Evolutionary conservation across 1,284 basidiomycete species (phyloP).

Genomic region (Naganishia albida): DNA sequence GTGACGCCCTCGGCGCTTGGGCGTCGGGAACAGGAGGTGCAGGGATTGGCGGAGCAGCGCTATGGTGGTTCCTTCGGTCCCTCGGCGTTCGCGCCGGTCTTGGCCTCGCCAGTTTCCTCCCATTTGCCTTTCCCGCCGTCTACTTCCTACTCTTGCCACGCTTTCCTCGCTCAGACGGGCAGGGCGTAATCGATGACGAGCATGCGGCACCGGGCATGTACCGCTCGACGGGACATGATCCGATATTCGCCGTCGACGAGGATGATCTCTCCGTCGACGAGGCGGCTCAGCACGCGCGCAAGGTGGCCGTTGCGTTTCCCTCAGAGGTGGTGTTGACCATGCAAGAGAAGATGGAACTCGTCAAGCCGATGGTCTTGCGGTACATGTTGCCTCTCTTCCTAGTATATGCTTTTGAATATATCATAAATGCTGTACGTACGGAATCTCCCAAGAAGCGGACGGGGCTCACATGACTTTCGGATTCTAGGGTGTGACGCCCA

Average conservation of each 20-base stretch:
- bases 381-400: constrained; percentile 61
- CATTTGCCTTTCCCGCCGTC: constrained; percentile 30
- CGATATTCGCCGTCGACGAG: constrained; percentile 32
- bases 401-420: constrained; percentile 78
- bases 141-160: constrained; percentile 34
- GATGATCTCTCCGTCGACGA: constrained; percentile 28
- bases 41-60: constrained; percentile 83
- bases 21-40: constrained; percentile 92
- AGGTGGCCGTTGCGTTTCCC: constrained; percentile 7
- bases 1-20: constrained; percentile 65
- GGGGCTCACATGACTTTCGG: background rate
- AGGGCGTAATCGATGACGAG: background rate
- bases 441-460: background rate
- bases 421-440: constrained; percentile 75
- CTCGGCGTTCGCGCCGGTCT: constrained; percentile 83
- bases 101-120: constrained; percentile 62
- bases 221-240: constrained; percentile 2
- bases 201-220: background rate
- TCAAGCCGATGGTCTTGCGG: constrained; percentile 68
- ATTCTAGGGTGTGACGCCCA: constrained; percentile 80
- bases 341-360: constrained; percentile 73
- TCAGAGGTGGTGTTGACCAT: constrained; percentile 55
- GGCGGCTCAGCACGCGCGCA: constrained; percentile 2
- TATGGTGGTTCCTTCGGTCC: constrained; percentile 92
- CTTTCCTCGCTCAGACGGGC: constrained; percentile 8